phyloP scores from a whole-genome alignment of 129 eudicot species.

The Helianthus annuus region DNA sequence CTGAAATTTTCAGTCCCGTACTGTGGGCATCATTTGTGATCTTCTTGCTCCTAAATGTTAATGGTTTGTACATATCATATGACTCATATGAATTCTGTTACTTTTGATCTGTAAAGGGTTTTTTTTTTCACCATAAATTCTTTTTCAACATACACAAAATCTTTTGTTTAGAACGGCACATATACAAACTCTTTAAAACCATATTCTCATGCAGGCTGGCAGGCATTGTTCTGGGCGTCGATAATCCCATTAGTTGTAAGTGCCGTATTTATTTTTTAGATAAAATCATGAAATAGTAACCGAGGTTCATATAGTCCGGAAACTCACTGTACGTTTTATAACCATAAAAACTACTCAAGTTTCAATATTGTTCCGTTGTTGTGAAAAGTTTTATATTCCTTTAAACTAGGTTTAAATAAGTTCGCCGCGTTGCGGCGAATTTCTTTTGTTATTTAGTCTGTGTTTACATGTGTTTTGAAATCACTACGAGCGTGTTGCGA shows the following conservation, averaged over 20 bases:
- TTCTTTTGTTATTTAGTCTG: no score
- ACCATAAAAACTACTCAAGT: no score
- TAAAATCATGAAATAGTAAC: no score
- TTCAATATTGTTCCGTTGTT: no score
- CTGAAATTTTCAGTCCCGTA: constrained; percentile 63
- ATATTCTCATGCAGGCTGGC: constrained; percentile 58
- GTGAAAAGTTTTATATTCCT: no score
- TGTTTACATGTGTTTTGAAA: no score
- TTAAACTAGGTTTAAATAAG: no score
- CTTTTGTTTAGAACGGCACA: no score
- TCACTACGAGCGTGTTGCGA: no score
- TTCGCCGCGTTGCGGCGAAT: no score
- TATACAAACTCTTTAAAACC: neutral
- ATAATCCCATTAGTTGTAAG: constrained; percentile 77
- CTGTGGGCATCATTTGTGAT: constrained; percentile 92
- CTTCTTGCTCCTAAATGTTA: constrained; percentile 86
- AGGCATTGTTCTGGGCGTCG: constrained; percentile 87
- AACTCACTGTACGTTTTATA: no score
- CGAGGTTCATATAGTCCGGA: no score
- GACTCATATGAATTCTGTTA: neutral
- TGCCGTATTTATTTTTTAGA: neutral
- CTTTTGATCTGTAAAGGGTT: neutral
- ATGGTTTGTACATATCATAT: constrained; percentile 42
- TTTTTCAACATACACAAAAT: neutral
- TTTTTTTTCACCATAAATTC: neutral